Evolutionary conservation across 1,284 basidiomycete species (phyloP).

Genomic region (Gomphus bonarii): DNA sequence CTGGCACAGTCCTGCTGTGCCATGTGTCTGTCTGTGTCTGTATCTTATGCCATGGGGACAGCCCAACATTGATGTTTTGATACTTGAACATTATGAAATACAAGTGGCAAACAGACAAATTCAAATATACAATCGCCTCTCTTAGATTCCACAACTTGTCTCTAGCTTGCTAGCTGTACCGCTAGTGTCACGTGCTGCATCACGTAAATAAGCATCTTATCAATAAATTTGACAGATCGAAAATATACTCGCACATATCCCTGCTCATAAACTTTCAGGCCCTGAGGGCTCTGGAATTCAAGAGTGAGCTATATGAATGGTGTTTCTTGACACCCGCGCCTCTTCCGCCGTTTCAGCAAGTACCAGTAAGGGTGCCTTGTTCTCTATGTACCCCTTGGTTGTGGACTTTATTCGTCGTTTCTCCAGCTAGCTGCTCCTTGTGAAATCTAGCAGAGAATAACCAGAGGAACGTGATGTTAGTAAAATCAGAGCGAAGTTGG

Average conservation of each 20-base stretch:
- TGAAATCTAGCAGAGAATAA: conserved; percentile 16
- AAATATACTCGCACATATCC: conserved; percentile 2
- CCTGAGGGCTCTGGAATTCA: background rate
- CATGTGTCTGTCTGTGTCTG: no score
- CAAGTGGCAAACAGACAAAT: no score
- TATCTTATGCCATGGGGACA: no score
- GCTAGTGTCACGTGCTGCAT: no score
- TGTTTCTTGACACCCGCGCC: background rate
- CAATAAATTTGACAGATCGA: background rate
- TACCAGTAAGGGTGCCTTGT: conserved; percentile 9
- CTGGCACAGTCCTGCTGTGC: no score
- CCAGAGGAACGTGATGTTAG: background rate
- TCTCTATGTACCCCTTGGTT: conserved; percentile 8
- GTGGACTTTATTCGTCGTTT: conserved; percentile 12
- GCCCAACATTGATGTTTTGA: no score
- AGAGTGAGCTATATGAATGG: background rate
- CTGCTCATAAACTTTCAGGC: conserved; percentile 1
- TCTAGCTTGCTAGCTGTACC: no score
- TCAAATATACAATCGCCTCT: no score
- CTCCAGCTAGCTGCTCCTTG: conserved; percentile 10
- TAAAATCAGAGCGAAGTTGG: background rate
- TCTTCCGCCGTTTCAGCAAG: conserved; percentile 9
- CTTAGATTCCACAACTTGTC: no score
- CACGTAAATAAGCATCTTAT: background rate
- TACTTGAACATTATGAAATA: no score